Base-by-base conservation (phyloP, 257 asterid species). In the Striga asiatica region DNA sequence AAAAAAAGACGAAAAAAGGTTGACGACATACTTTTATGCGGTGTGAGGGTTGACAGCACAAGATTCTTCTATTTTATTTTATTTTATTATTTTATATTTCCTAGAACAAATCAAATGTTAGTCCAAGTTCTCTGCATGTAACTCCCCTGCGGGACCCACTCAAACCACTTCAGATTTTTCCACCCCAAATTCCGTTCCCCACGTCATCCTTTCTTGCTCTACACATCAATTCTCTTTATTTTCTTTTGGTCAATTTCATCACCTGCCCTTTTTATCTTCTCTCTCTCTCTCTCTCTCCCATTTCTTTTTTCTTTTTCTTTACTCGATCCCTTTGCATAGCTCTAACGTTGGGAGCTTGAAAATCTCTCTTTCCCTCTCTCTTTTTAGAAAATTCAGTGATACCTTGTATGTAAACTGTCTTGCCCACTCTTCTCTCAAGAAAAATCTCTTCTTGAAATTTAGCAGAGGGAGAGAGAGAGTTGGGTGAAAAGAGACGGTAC, bases 61-160 rank as follows among this genome's bases (percentile, higher is more conserved):
- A 39, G 5, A 32, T 16, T 35, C 0, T 45, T 43, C 34, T 43
- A 31, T n/a, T 58, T 13, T 0, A 1, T 3, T 42, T 41, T 0
- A 8, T 28, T 65, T 37, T 27, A 14, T 24, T 48, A 47, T 9
- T 50, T 20, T 2, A 38, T 38, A 18, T 56, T 23, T 22, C 39
- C 13, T 8, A 38, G 14, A 16, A 35, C 18, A 47, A 58, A 60
- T 60, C 37, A 63, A 59, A 81, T 81, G 71, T 69, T 83, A 67
- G 96, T 88, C 96, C 35, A 88, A 80, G 93, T 88, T 81, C 96
- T 75, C 85, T 74, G 79, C 87, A 88, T 80, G 85, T 79, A 73
- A 68, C 31, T 42, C 78, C 49, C 77, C 59, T 7, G 56, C 51
- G 13, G 75, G 77, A 27, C 75, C 82, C 95, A 78, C 56, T 18